Conservation (phyloP, 805 yeast genomes). For the Metschnikowia peoriensis region DNA sequence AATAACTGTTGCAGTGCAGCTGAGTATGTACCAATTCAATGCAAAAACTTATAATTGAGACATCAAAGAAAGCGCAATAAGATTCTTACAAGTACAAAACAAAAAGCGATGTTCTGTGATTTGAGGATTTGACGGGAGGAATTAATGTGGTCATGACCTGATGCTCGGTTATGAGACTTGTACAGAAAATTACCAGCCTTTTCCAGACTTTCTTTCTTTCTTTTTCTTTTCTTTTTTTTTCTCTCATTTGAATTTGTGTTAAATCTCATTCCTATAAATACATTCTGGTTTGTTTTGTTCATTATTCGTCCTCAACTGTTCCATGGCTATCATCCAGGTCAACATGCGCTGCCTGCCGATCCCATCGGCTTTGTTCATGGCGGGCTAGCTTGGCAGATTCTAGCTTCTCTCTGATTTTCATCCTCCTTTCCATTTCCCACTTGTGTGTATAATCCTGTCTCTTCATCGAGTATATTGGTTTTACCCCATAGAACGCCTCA, state of each 20-base stretch:
- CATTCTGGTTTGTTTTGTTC: not conserved
- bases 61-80: too few relatives aligned
- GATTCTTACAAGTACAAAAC: too few relatives aligned
- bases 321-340: constrained; percentile 20
- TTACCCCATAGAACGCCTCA: constrained; percentile 48
- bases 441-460: constrained; percentile 43
- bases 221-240: too few relatives aligned
- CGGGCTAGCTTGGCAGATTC: constrained; percentile 33
- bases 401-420: constrained; percentile 33
- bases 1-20: too few relatives aligned
- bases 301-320: constrained; percentile 9
- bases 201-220: too few relatives aligned
- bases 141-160: too few relatives aligned
- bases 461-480: constrained; percentile 50
- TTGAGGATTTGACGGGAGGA: too few relatives aligned
- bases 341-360: not conserved
- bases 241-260: not conserved
- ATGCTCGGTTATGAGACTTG: too few relatives aligned
- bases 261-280: not conserved
- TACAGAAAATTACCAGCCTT: too few relatives aligned
- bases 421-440: constrained; percentile 31
- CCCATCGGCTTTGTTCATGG: constrained; percentile 1
- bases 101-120: too few relatives aligned
- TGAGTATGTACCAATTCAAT: too few relatives aligned
- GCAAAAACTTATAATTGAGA: too few relatives aligned